Conservation (phyloP, 2,329 filamentous ascomycete genomes). For the Arthrobotrys sinensis region DNA sequence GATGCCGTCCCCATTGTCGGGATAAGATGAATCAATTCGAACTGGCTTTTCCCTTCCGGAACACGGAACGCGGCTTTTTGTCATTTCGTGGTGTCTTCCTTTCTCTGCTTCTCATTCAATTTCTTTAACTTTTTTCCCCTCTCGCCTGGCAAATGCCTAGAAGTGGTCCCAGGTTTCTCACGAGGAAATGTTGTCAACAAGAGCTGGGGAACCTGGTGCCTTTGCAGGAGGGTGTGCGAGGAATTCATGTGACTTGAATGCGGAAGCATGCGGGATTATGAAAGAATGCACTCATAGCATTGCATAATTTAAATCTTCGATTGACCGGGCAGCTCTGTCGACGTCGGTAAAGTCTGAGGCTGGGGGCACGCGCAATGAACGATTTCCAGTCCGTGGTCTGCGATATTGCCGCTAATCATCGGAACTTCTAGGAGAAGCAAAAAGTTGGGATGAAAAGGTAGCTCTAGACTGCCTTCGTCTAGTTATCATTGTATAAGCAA, state of each 20-base stretch:
- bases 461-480: slow-evolving; percentile 29
- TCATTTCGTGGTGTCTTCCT: slow-evolving; percentile 4
- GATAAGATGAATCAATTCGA: slow-evolving; percentile 54
- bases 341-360: slow-evolving; percentile 25
- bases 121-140: slow-evolving; percentile 5
- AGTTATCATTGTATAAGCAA: slow-evolving; percentile 10
- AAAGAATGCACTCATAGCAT: slow-evolving; percentile 34
- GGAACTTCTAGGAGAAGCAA: slow-evolving; percentile 22
- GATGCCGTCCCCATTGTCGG: slow-evolving; percentile 56
- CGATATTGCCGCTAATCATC: slow-evolving; percentile 30
- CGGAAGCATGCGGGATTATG: slow-evolving; percentile 60
- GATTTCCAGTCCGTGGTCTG: slow-evolving; percentile 18
- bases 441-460: slow-evolving; percentile 54
- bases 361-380: slow-evolving; percentile 1
- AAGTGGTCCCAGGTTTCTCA: slow-evolving; percentile 35
- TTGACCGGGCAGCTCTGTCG: slow-evolving; percentile 6
- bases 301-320: slow-evolving; percentile 29
- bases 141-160: slow-evolving; percentile 26
- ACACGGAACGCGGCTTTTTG: slow-evolving; percentile 32
- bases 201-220: slow-evolving; percentile 30
- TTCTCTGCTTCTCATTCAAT: neutral
- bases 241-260: slow-evolving; percentile 58
- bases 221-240: slow-evolving; percentile 48
- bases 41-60: slow-evolving; percentile 28
- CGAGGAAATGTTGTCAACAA: slow-evolving; percentile 26